Evolutionary conservation across 1,284 basidiomycete genomes (phyloP).

Genomic region (Boletus sp.): DNA sequence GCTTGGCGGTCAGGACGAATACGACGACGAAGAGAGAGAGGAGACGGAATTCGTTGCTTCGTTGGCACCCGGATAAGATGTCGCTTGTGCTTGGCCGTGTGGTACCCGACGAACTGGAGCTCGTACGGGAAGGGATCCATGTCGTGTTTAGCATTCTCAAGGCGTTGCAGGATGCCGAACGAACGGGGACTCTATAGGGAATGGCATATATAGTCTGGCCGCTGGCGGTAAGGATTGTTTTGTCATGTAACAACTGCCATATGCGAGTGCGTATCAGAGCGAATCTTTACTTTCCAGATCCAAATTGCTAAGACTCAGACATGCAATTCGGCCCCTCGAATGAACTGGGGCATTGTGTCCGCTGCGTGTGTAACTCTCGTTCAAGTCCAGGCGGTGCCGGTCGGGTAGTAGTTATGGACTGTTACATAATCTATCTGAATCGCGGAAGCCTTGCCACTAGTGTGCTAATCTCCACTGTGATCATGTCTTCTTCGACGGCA

Average conservation of each 20-base stretch:
- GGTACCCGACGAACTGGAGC: conserved; percentile 45
- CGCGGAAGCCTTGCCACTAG: too few relatives aligned
- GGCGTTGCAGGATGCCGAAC: conserved; percentile 28
- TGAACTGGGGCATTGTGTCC: too few relatives aligned
- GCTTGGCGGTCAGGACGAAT: conserved; percentile 39
- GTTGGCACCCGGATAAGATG: conserved; percentile 76
- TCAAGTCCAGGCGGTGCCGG: too few relatives aligned
- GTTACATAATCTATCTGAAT: not conserved
- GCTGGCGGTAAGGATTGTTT: conserved; percentile 8
- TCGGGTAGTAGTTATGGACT: too few relatives aligned
- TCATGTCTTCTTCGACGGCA: conserved; percentile 47
- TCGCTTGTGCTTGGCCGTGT: conserved; percentile 48
- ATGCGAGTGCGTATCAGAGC: too few relatives aligned
- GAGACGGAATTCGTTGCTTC: conserved; percentile 54
- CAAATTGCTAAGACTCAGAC: too few relatives aligned
- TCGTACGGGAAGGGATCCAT: conserved; percentile 42
- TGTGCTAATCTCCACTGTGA: conserved; percentile 3
- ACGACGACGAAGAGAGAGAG: conserved; percentile 47
- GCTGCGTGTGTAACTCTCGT: too few relatives aligned
- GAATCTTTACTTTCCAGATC: too few relatives aligned
- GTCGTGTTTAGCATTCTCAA: conserved; percentile 29
- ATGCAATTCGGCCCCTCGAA: too few relatives aligned
- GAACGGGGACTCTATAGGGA: conserved; percentile 15
- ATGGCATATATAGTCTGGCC: not conserved
- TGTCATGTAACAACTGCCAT: too few relatives aligned